Evolutionary conservation across 495 filamentous ascomycete genomes (phyloP).

Genomic region (Cryomyces minteri): DNA sequence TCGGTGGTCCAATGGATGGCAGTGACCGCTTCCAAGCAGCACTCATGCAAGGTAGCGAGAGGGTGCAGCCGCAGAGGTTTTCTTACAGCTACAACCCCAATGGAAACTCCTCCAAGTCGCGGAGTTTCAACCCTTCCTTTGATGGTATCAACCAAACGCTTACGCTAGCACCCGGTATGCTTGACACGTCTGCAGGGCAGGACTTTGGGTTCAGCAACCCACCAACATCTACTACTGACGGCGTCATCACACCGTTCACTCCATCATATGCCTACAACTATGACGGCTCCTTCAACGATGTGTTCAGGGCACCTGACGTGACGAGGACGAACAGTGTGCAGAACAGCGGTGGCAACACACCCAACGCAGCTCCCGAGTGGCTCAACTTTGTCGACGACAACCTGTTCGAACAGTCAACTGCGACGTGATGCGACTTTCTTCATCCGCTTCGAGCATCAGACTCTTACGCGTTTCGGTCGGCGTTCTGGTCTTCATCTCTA

Average conservation of each 20-base stretch:
- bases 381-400: slow-evolving; percentile 1
- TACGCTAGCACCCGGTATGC: background rate
- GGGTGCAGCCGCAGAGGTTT: slow-evolving; percentile 14
- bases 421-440: background rate
- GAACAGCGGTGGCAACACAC: slow-evolving; percentile 1
- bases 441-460: no score
- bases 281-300: background rate
- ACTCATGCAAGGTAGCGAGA: slow-evolving; percentile 26
- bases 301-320: background rate
- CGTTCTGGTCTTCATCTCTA: no score
- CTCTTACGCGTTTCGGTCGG: no score
- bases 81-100: slow-evolving; percentile 21
- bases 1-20: slow-evolving; percentile 15
- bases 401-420: background rate
- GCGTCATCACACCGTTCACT: slow-evolving; percentile 1
- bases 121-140: background rate
- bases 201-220: background rate
- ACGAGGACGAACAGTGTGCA: slow-evolving; percentile 1
- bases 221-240: background rate
- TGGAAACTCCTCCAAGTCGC: slow-evolving; percentile 2
- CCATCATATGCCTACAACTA: background rate
- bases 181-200: slow-evolving; percentile 3
- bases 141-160: slow-evolving; percentile 9
- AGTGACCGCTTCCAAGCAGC: slow-evolving; percentile 23
- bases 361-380: background rate